A percentile compares a stretch with the other conserved stretches of the same genome.
These are phyloP conservation scores for Rhipidocladum racemiflorum DNA, from an alignment of 176 grass and related monocot genomes.

Conservation along the genomic window DNA sequence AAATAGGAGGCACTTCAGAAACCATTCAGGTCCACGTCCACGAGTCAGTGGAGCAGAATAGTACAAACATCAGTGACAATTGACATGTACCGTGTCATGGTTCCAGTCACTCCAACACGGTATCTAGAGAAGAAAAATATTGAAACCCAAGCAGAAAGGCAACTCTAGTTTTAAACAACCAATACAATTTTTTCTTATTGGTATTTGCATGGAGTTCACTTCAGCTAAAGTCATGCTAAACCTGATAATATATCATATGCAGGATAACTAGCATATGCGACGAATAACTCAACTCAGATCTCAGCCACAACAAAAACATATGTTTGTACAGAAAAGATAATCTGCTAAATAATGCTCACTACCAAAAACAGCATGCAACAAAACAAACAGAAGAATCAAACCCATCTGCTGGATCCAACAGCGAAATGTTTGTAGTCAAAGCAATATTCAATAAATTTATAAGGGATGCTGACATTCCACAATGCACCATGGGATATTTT, in stretches of 20 bases:
- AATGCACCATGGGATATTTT: neutral
- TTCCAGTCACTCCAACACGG: conserved; percentile 1
- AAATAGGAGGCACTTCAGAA: conserved; percentile 13
- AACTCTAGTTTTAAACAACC: neutral
- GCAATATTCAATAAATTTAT: neutral
- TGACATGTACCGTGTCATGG: neutral
- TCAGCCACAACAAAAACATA: neutral
- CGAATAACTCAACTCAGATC: neutral
- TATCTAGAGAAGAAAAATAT: neutral
- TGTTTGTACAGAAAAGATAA: neutral
- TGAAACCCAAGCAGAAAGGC: neutral
- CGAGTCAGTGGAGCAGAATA: conserved; percentile 29
- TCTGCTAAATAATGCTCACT: neutral
- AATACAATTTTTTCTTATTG: neutral
- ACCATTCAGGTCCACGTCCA: conserved; percentile 40
- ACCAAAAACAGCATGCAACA: neutral
- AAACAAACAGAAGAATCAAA: conserved; percentile 15
- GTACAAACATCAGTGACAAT: neutral
- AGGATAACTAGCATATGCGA: neutral
- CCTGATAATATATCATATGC: neutral
- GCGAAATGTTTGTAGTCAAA: neutral
- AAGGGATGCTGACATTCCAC: neutral
- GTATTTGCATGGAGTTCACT: neutral
- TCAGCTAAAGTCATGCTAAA: neutral
- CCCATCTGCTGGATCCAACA: neutral